A percentile compares a stretch with the other conserved stretches of the same genome.
Evolutionary conservation across 371 early-diverging fungal genomes (phyloP).

Genomic region (Mortierella sp.): DNA sequence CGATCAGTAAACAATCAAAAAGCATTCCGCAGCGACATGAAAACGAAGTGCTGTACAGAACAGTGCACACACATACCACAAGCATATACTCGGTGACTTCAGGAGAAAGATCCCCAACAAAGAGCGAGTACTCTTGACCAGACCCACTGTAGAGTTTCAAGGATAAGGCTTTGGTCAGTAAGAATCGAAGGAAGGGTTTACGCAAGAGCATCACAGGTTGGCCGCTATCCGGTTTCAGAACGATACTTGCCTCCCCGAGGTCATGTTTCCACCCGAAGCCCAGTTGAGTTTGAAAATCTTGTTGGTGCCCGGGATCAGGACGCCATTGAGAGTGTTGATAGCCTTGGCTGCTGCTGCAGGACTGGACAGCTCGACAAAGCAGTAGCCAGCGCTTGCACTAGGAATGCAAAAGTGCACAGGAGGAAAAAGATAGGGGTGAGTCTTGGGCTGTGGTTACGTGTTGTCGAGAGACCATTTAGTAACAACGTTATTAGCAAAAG

Average conservation of each 20-base stretch:
- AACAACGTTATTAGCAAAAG: too few species aligned
- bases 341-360: slow-evolving; percentile 72
- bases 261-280: slow-evolving; percentile 82
- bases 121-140: slow-evolving; percentile 82
- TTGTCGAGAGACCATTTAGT: not conserved
- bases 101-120: slow-evolving; percentile 87
- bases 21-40: slow-evolving; percentile 2
- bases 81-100: slow-evolving; percentile 80
- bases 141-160: slow-evolving; percentile 55
- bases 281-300: slow-evolving; percentile 91
- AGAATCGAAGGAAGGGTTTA: too few species aligned
- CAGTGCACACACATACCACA: slow-evolving; percentile 62
- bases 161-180: too few species aligned
- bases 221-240: too few species aligned
- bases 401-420: not conserved
- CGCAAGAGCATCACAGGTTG: too few species aligned
- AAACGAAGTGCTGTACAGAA: not conserved
- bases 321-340: slow-evolving; percentile 78
- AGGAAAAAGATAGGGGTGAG: not conserved
- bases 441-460: not conserved
- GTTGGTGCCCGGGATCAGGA: slow-evolving; percentile 81
- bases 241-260: slow-evolving; percentile 16
- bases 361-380: slow-evolving; percentile 77
- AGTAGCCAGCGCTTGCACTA: slow-evolving; percentile 75
- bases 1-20: slow-evolving; percentile 3